These are phyloP conservation scores for Thyridium curvatum DNA, from an alignment of 2,329 filamentous ascomycete species.

Conservation along the genomic window DNA sequence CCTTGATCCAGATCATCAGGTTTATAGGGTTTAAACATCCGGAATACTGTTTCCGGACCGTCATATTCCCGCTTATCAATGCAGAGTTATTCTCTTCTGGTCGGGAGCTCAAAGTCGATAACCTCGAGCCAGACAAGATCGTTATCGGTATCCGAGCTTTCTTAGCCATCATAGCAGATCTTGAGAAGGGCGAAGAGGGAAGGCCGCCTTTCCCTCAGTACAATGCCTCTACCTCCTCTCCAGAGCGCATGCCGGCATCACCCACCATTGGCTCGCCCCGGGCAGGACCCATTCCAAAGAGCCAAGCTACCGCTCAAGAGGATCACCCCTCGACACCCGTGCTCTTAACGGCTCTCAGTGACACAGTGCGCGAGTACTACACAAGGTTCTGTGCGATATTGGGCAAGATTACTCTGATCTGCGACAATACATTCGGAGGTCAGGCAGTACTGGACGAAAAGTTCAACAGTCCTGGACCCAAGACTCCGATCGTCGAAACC, in stretches of 20 bases:
- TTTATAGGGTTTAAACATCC: conserved; percentile 92
- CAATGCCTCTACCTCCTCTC: conserved; percentile 30
- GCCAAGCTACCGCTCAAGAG: conserved; percentile 33
- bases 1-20: conserved; percentile 86
- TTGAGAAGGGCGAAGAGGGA: conserved; percentile 75
- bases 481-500: conserved; percentile 89
- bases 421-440: conserved; percentile 93
- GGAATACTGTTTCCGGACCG: conserved; percentile 84
- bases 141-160: conserved; percentile 97
- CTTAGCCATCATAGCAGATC: conserved; percentile 83
- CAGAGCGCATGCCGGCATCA: conserved; percentile 42
- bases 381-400: conserved; percentile 89
- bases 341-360: conserved; percentile 57
- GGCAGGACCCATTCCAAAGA: conserved; percentile 14
- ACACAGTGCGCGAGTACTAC: conserved; percentile 79
- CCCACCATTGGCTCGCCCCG: conserved; percentile 38
- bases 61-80: conserved; percentile 94
- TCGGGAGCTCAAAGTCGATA: conserved; percentile 78
- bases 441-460: conserved; percentile 95
- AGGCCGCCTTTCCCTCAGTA: conserved; percentile 78
- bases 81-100: conserved; percentile 77
- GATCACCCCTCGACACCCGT: conserved; percentile 64
- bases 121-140: conserved; percentile 91
- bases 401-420: conserved; percentile 92
- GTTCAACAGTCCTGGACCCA: conserved; percentile 78